These are phyloP conservation scores for Gliomastix tumulicola DNA, from an alignment of 2,329 filamentous ascomycete genomes.

Conservation along the genomic window DNA sequence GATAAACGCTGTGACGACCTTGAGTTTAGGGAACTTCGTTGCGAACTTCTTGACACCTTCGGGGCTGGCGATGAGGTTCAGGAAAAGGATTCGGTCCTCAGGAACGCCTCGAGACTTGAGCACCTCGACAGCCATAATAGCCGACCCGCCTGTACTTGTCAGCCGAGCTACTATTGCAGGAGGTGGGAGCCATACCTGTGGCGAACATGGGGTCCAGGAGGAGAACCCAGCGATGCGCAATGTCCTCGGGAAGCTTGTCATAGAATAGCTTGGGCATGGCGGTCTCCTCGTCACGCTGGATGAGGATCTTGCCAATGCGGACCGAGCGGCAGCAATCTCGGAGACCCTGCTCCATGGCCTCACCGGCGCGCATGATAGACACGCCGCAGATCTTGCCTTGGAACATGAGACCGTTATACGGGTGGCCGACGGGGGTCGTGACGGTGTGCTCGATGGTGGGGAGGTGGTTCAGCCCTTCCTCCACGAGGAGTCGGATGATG, in stretches of 20 bases:
- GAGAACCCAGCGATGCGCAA: constrained; percentile 86
- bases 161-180: background rate
- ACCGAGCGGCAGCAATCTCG: constrained; percentile 97
- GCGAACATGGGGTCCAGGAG: constrained; percentile 98
- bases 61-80: constrained; percentile 96
- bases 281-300: constrained; percentile 95
- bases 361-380: constrained; percentile 95
- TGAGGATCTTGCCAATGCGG: constrained; percentile 95
- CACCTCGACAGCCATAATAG: constrained; percentile 94
- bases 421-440: constrained; percentile 81
- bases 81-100: constrained; percentile 89
- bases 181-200: constrained; percentile 56
- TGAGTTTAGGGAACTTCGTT: constrained; percentile 77
- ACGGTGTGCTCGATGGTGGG: constrained; percentile 85
- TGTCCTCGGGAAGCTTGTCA: constrained; percentile 93
- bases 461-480: constrained; percentile 94
- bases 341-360: constrained; percentile 96
- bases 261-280: constrained; percentile 90
- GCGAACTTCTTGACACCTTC: constrained; percentile 88
- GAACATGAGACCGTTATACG: constrained; percentile 88
- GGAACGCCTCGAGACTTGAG: constrained; percentile 85
- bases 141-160: constrained; percentile 66
- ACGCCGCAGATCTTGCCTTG: constrained; percentile 98
- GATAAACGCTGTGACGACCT: constrained; percentile 92
- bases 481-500: constrained; percentile 92